Conservation (phyloP, 805 yeast species). For the Metahyphopichia silvanorum region DNA sequence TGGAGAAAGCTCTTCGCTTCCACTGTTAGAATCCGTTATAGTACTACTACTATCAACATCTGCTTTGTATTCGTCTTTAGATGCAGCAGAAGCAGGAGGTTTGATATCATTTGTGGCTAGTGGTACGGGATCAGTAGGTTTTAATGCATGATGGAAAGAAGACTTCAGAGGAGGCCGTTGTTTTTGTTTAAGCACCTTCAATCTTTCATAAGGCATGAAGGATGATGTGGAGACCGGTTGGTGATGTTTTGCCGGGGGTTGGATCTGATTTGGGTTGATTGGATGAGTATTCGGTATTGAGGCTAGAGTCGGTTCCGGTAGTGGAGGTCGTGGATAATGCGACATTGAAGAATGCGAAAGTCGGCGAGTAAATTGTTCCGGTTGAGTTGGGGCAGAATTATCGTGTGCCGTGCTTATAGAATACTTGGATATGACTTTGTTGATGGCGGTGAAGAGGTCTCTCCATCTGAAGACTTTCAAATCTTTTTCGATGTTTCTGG, state of each 20-base stretch:
- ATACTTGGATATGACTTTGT: constrained; percentile 59
- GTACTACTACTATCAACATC: too few relatives aligned
- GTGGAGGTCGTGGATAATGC: background rate
- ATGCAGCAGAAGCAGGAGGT: background rate
- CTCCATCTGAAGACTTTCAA: constrained; percentile 65
- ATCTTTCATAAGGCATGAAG: constrained; percentile 22
- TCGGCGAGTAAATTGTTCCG: constrained; percentile 4
- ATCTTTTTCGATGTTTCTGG: constrained; percentile 68
- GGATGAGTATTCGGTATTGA: background rate
- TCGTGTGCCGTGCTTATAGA: constrained; percentile 14
- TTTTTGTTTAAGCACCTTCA: constrained; percentile 16
- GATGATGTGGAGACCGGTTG: constrained; percentile 1
- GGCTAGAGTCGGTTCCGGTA: background rate
- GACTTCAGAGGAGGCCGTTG: constrained; percentile 1
- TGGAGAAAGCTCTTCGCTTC: too few relatives aligned
- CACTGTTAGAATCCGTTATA: constrained; percentile 1
- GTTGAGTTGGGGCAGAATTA: background rate
- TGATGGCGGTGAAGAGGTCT: constrained; percentile 49
- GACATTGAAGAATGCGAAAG: constrained; percentile 5
- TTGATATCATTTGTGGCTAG: constrained; percentile 1
- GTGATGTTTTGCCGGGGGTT: constrained; percentile 2
- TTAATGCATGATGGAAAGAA: constrained; percentile 17
- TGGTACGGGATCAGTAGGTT: constrained; percentile 17
- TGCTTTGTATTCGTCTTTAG: background rate
- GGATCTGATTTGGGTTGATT: constrained; percentile 1